Evolutionary conservation across 2,329 filamentous ascomycete species (phyloP), one percentile per base, ranked within the genome.

Genomic region (Cercospora sojina): DNA sequence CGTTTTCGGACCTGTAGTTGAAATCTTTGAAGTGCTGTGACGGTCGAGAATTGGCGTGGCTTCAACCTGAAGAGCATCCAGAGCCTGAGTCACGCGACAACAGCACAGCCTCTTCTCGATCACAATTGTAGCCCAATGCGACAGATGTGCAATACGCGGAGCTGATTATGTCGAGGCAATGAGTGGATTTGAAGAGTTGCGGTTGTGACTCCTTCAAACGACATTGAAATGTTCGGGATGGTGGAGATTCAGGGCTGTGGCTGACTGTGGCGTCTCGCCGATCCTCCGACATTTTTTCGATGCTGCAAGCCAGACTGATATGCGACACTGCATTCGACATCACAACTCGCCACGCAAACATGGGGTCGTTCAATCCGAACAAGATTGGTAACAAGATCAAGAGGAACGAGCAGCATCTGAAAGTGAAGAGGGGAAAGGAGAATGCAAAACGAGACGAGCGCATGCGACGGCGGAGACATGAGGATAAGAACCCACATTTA

Each of bases 391-490:
- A 79, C 68, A 97, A 97, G 79, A 80, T 91, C 23, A 89, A 89
- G 76, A 86, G 95, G 69, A 87, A 95, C 77, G 84, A 90, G 73
- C 85, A 94, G 67, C 90, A 93, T 76, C 84, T 97, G 67, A 88
- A 91, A 72, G 86, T 90, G 76, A 98, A 97, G 81, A 90, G 90
- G 76, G 83, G 86, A 53, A 87, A 87, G 71, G 91, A 92, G 76
- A 89, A 88, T 76, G 83, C 88, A 56, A 91, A 90, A 74, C 88
- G 91, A 74, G 91, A 93, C 74, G 86, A 89, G 74, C 88, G 93
- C 69, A 90, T 93, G 77, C 86, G 87, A 58, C 85, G 92, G 67
- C 93, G 92, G 80, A 91, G 90, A 80, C 91, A 93, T 75, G 95
- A 99, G 80, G 87, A 90, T 70, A 91, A 90, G 78, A 88, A 97